Base-by-base conservation (phyloP, 345 rosid species). In the Eucalyptus melliodora region DNA sequence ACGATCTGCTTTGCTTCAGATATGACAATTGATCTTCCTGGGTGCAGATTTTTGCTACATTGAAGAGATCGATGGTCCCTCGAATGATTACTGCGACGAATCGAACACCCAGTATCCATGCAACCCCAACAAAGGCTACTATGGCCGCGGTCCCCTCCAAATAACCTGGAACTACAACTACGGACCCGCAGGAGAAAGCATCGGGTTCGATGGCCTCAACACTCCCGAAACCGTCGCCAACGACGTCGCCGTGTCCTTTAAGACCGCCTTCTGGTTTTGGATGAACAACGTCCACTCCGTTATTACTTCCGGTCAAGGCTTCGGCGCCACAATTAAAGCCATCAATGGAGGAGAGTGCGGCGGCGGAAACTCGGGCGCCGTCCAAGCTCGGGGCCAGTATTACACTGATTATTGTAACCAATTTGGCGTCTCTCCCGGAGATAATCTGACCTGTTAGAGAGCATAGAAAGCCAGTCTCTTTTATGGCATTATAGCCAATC, bases 211-310 rank as follows among this genome's bases (percentile, higher is more conserved):
- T 55, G 93, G 92, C 12, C 83, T 94, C 42, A 50, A 89, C 50
- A 87, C 94, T 56, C 97, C 97, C 1, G 96, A 93, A 19, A 91
- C 88, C 0, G 96, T 93, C 8, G 90, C 92, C 77, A 92, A 86
- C 17, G 92, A 92, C 90, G 89, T 91, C 12, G 87, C 59, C 51
- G 87, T 92, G 62, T 91, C 96, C 27, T 95, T 94, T 90, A 91
- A 92, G 91, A 93, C 95, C 2, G 92, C 87, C 31, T 51, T 95
- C 17, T 94, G 96, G 97, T 95, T 92, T 89, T 95, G 97, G 97
- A 94, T 92, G 94, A 92, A 89, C 12, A 92, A 91, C 23, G 94
- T 90, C 62, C 92, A 92, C 49, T 90, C 94, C 9, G 91, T 92
- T 14, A 13, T 93, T 16, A 85, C 53, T 40, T 85, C 56, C 11